phyloP scores from a whole-genome alignment of 495 filamentous ascomycete species.

The Xylaria intraflava region DNA sequence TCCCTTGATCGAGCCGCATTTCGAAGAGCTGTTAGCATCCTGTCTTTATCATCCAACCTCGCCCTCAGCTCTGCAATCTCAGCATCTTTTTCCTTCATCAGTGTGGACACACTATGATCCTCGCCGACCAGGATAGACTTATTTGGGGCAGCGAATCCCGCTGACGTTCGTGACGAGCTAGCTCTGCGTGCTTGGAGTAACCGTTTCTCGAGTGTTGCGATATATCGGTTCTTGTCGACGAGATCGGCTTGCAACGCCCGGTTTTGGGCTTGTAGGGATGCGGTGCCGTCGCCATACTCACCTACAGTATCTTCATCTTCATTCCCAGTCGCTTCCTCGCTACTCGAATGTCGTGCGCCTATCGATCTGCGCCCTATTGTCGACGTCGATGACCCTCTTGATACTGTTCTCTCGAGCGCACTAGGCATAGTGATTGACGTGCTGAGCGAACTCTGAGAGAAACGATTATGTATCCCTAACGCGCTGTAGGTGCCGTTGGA shows the following conservation, averaged over 20 bases:
- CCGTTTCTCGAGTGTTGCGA: constrained; percentile 84
- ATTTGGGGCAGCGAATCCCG: constrained; percentile 51
- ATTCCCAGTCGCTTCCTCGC: constrained; percentile 29
- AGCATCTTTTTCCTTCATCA: constrained; percentile 83
- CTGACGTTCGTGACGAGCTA: constrained; percentile 78
- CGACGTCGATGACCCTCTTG: constrained; percentile 57
- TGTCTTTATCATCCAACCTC: constrained; percentile 89
- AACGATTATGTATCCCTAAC: constrained; percentile 61
- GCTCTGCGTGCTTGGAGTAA: constrained; percentile 85
- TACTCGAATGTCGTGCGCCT: constrained; percentile 37
- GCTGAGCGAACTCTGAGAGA: constrained; percentile 53
- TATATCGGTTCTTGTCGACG: constrained; percentile 91
- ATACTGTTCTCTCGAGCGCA: constrained; percentile 54
- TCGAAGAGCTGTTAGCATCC: constrained; percentile 85
- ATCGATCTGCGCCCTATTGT: constrained; percentile 45
- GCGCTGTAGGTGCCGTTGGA: constrained; percentile 62
- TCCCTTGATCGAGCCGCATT: constrained; percentile 82
- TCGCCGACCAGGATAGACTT: constrained; percentile 59
- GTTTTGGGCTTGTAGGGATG: constrained; percentile 73
- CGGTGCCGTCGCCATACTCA: constrained; percentile 83
- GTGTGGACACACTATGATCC: constrained; percentile 56
- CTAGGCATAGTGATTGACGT: constrained; percentile 72
- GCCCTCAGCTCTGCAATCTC: constrained; percentile 89
- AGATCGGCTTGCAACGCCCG: constrained; percentile 88
- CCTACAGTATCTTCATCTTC: constrained; percentile 70